Percentiles rank a stretch among this genome's conserved stretches.
Conservation (phyloP, 2,329 filamentous ascomycete genomes). For the Pyrenochaeta sp. region DNA sequence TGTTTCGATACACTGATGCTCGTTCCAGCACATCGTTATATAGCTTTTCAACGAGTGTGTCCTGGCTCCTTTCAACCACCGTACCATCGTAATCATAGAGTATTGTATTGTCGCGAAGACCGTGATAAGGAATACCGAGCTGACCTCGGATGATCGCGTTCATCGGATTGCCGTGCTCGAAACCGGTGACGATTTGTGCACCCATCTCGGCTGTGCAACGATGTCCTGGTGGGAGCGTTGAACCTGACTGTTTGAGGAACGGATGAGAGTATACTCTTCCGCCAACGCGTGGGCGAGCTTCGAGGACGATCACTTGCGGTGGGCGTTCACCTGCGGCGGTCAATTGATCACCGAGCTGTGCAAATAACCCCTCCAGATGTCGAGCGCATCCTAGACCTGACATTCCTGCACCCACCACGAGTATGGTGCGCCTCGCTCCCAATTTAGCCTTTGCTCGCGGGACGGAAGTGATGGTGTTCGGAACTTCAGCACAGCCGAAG, state of each 20-base stretch:
- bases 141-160: conserved; percentile 92
- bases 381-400: conserved; percentile 90
- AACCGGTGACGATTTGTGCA: conserved; percentile 97
- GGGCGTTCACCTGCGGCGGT: conserved; percentile 69
- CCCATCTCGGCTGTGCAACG: conserved; percentile 92
- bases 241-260: conserved; percentile 65
- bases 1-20: conserved; percentile 88
- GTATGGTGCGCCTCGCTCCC: conserved; percentile 72
- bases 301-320: conserved; percentile 80
- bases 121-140: conserved; percentile 84
- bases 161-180: conserved; percentile 92
- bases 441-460: conserved; percentile 51
- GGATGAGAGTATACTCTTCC: conserved; percentile 91
- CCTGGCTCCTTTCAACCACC: conserved; percentile 78
- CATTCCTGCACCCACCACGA: conserved; percentile 92
- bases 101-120: conserved; percentile 79
- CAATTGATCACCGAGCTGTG: conserved; percentile 76
- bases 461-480: conserved; percentile 50
- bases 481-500: conserved; percentile 86
- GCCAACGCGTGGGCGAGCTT: conserved; percentile 86
- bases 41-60: conserved; percentile 85
- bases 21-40: conserved; percentile 96
- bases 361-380: conserved; percentile 85
- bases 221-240: conserved; percentile 61
- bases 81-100: conserved; percentile 86